A percentile compares a stretch with the other conserved stretches of the same genome.
Evolutionary conservation across 2,329 filamentous ascomycete genomes (phyloP).

Genomic region (Nemania serpens): DNA sequence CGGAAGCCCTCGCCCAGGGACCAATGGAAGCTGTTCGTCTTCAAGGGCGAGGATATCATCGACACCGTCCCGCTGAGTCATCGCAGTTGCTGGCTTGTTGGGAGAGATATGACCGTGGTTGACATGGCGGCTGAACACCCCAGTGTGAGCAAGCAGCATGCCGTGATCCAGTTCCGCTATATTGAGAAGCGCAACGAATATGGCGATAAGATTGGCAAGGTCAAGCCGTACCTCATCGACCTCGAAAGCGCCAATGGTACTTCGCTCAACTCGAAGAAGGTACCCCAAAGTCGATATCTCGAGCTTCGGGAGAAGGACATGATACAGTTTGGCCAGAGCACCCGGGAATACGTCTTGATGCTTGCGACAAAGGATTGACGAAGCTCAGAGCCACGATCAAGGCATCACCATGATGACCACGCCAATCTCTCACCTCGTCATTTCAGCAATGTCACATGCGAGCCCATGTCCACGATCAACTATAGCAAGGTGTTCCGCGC

Average conservation of each 20-base stretch:
- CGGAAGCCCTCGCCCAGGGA: conserved; percentile 81
- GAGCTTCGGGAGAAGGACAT: conserved; percentile 90
- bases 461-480: background rate
- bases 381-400: background rate
- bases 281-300: conserved; percentile 79
- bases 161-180: conserved; percentile 90
- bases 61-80: conserved; percentile 78
- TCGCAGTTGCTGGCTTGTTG: conserved; percentile 89
- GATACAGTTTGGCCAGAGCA: conserved; percentile 83
- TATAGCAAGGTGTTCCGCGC: background rate
- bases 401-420: conserved; percentile 1
- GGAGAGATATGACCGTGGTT: conserved; percentile 77
- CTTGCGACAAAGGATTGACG: conserved; percentile 60
- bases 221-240: conserved; percentile 90
- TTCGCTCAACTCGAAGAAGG: conserved; percentile 72
- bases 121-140: conserved; percentile 88
- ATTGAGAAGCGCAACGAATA: conserved; percentile 83
- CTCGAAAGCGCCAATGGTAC: conserved; percentile 94
- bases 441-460: background rate
- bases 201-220: conserved; percentile 78
- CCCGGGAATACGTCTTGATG: conserved; percentile 96
- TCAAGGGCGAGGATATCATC: conserved; percentile 80
- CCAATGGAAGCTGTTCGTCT: conserved; percentile 88
- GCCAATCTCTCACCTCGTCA: background rate
- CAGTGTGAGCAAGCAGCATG: conserved; percentile 93